Evolutionary conservation across 139 green algal species (phyloP).

Genomic region (Coccomyxa sp.): DNA sequence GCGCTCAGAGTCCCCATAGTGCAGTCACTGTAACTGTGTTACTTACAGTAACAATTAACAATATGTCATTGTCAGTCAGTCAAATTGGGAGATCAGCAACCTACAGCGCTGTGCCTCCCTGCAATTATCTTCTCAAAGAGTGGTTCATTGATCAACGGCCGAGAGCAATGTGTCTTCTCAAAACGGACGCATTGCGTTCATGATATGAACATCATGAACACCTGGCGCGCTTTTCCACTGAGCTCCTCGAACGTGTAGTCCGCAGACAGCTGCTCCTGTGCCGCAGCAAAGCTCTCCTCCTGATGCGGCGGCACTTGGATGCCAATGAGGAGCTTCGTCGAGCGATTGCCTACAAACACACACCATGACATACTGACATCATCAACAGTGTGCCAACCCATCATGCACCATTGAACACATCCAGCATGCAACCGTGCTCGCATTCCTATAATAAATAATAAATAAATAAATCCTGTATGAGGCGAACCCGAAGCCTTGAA

Average conservation of each 20-base stretch:
- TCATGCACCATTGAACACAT: neutral
- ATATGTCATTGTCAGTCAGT: too few relatives aligned
- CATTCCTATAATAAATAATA: too few relatives aligned
- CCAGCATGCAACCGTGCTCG: neutral
- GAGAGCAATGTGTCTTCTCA: too few relatives aligned
- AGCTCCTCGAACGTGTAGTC: slow-evolving; percentile 70
- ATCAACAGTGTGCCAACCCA: neutral
- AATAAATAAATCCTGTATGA: too few relatives aligned
- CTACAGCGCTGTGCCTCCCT: too few relatives aligned
- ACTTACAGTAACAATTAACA: too few relatives aligned
- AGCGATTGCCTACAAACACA: slow-evolving; percentile 57
- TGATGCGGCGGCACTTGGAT: slow-evolving; percentile 56
- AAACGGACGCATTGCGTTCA: neutral
- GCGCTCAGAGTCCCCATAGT: too few relatives aligned
- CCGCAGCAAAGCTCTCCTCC: slow-evolving; percentile 23
- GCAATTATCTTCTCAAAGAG: too few relatives aligned
- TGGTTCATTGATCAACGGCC: too few relatives aligned
- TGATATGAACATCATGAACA: slow-evolving; percentile 80
- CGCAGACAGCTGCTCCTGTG: slow-evolving; percentile 19
- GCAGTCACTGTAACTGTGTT: too few relatives aligned
- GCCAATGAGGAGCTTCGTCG: slow-evolving; percentile 75
- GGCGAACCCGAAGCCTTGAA: too few relatives aligned
- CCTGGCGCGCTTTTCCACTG: slow-evolving; percentile 39
- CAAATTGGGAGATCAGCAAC: too few relatives aligned
- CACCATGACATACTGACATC: neutral